Conservation (phyloP, 352 stramenopile species). For the Phytophthora pseudosyringae region DNA sequence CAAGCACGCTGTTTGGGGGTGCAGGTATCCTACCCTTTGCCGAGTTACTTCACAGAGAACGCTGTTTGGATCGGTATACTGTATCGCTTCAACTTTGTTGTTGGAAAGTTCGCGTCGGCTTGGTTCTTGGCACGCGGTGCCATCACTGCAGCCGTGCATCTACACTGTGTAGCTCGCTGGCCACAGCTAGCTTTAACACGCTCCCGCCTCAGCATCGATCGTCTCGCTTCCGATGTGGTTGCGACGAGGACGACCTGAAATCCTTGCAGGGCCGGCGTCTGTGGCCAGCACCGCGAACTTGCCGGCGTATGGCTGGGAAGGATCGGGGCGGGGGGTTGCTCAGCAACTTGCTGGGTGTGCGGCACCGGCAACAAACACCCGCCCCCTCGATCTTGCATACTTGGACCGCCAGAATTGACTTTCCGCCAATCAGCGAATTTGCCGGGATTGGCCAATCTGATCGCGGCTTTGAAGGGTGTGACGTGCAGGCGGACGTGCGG, state of each 20-base stretch:
- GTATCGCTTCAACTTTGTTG: conserved; percentile 10
- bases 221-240: neutral
- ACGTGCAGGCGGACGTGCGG: conserved; percentile 32
- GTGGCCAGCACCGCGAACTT: conserved; percentile 20
- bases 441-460: conserved; percentile 17
- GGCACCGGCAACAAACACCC: neutral
- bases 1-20: neutral
- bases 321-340: no score
- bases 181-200: conserved; percentile 1
- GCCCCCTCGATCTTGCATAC: conserved; percentile 20
- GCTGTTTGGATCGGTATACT: neutral
- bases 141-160: neutral
- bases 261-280: conserved; percentile 9
- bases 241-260: conserved; percentile 19
- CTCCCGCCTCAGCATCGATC: conserved; percentile 1
- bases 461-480: conserved; percentile 29
- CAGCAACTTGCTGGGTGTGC: neutral
- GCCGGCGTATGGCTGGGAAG: conserved; percentile 20
- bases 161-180: neutral
- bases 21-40: conserved; percentile 4
- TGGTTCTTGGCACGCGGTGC: conserved; percentile 1
- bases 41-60: conserved; percentile 1
- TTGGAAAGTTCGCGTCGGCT: conserved; percentile 4
- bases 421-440: conserved; percentile 19
- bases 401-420: conserved; percentile 32